These are phyloP conservation scores for Leishmania lainsoni DNA, from an alignment of 208 protist species.

Conservation along the genomic window DNA sequence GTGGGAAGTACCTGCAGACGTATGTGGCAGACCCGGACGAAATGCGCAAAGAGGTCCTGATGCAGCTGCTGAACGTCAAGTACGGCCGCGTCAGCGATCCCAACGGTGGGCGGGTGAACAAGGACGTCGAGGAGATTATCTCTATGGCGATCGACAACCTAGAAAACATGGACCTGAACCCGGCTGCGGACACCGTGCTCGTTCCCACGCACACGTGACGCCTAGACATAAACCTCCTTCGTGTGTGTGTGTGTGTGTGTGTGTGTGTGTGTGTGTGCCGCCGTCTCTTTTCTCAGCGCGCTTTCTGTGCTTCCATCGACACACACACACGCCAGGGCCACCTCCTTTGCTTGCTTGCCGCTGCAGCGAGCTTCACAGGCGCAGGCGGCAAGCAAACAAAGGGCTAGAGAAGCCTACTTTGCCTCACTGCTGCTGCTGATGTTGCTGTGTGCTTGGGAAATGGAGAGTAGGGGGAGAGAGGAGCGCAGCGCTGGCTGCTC, in stretches of 20 bases:
- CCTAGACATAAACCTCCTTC: neutral
- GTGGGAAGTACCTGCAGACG: constrained; percentile 71
- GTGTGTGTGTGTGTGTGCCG: neutral
- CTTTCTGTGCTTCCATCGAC: neutral
- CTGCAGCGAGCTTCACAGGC: neutral
- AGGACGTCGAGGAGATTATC: constrained; percentile 86
- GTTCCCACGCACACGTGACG: constrained; percentile 76
- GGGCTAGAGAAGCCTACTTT: neutral
- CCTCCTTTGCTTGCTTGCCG: neutral
- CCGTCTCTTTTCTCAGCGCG: neutral
- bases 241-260: neutral
- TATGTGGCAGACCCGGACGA: constrained; percentile 84
- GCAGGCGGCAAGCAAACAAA: neutral
- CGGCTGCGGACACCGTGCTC: constrained; percentile 44
- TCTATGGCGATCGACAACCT: constrained; percentile 80
- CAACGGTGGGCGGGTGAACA: constrained; percentile 67
- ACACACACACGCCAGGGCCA: neutral
- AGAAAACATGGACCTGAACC: constrained; percentile 73
- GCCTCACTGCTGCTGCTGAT: neutral
- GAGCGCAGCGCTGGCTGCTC: neutral
- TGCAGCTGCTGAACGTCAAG: constrained; percentile 83
- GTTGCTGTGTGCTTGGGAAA: neutral
- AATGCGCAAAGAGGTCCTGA: constrained; percentile 81
- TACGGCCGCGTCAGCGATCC: constrained; percentile 73
- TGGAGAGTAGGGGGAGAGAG: neutral